Conservation (phyloP, 768 basidiomycete species). For the Lactarius sanguifluus region DNA sequence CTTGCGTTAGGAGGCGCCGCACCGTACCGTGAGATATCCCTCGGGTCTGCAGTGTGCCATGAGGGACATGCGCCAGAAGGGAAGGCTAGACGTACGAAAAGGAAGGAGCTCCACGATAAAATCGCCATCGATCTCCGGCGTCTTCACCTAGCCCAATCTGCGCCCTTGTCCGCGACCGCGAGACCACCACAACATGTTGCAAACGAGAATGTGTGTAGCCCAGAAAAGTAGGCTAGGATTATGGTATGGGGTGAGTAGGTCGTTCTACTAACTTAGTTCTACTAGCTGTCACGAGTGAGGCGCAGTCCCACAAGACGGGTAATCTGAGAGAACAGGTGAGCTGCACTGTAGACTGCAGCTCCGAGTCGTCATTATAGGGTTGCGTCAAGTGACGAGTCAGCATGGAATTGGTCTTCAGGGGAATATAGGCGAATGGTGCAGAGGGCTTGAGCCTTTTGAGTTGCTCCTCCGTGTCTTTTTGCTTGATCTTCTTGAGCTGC, state of each 20-base stretch:
- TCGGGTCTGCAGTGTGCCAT: constrained; percentile 5
- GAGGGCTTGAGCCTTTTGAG: constrained; percentile 74
- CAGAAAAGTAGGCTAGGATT: no score
- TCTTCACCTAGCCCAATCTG: constrained; percentile 25
- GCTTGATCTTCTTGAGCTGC: constrained; percentile 88
- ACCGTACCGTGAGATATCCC: neutral
- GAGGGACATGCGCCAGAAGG: neutral
- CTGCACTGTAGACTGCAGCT: no score
- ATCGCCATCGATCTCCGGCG: constrained; percentile 25
- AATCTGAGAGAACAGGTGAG: no score
- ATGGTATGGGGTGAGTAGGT: no score
- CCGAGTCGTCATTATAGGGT: no score
- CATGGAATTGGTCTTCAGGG: no score
- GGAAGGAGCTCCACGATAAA: constrained; percentile 7
- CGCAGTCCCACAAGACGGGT: no score
- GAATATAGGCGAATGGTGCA: no score
- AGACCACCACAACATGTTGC: constrained; percentile 21
- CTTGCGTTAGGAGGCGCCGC: neutral
- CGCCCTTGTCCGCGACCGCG: constrained; percentile 23
- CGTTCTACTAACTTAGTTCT: no score
- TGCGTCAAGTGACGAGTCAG: no score
- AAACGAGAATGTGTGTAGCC: no score
- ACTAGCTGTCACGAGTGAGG: no score
- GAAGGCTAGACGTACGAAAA: constrained; percentile 1
- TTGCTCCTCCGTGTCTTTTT: constrained; percentile 89